phyloP scores from a whole-genome alignment of 2,329 filamentous ascomycete species.

The Pseudogymnoascus sp. region DNA sequence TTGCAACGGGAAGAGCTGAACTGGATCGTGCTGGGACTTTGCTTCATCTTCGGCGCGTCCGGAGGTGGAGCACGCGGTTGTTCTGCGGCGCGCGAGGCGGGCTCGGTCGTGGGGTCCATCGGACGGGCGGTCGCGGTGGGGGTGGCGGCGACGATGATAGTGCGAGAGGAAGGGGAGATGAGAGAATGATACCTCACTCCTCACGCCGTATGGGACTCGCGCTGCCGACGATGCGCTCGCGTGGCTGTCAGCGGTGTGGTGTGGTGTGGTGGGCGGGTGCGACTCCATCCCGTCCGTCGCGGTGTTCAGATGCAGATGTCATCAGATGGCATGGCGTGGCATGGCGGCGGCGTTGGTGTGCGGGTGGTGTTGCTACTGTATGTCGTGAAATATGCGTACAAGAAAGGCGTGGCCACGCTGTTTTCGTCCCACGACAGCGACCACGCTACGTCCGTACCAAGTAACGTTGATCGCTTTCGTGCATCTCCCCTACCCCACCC shows the following conservation, averaged over 20 bases:
- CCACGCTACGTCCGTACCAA: neutral
- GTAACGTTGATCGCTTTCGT: neutral
- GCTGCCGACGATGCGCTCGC: neutral
- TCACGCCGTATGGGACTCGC: neutral
- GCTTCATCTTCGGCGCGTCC: neutral
- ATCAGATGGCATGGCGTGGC: neutral
- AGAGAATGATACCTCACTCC: neutral
- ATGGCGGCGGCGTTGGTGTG: neutral
- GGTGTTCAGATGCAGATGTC: neutral
- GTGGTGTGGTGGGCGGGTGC: neutral
- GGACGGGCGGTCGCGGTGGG: neutral
- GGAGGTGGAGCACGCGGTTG: neutral
- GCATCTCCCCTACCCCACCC: neutral
- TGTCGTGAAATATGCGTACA: neutral
- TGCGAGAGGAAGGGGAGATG: too few relatives aligned
- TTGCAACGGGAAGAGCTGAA: too few relatives aligned
- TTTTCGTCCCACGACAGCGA: neutral
- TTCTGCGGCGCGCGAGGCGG: neutral
- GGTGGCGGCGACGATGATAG: neutral
- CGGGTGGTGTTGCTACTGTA: neutral
- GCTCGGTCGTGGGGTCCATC: neutral
- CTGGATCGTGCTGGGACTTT: too few relatives aligned
- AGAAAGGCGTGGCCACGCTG: neutral
- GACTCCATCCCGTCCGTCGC: neutral
- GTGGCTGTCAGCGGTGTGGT: neutral